Conservation (phyloP, 768 basidiomycete species). For the Trametopsis cervina region DNA sequence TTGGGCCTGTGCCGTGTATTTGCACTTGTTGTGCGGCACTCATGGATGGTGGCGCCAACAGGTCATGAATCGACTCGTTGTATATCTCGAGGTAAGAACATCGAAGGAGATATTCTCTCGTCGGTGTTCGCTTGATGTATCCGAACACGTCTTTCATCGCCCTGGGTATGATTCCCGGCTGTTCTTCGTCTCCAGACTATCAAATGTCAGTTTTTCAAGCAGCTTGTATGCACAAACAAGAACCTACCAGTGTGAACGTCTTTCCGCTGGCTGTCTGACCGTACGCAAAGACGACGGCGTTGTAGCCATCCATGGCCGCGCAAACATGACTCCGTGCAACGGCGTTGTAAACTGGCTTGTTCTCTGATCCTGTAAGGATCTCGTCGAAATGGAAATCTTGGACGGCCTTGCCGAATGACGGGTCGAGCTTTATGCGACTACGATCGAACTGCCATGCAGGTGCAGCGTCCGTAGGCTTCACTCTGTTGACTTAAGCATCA, state of each 20-base stretch:
- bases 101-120: conserved; percentile 87
- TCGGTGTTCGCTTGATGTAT: conserved; percentile 68
- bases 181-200: conserved; percentile 66
- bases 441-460: conserved; percentile 50
- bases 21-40: conserved; percentile 56
- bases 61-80: conserved; percentile 84
- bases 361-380: conserved; percentile 70
- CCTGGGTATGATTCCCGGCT: conserved; percentile 93
- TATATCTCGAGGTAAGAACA: conserved; percentile 98
- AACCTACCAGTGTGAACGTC: conserved; percentile 55
- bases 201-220: background rate
- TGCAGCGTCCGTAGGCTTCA: conserved; percentile 49
- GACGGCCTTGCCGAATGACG: conserved; percentile 44
- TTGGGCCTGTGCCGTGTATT: conserved; percentile 61
- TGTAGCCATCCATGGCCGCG: conserved; percentile 96
- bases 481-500: conserved; percentile 29
- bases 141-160: conserved; percentile 90
- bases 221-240: background rate
- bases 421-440: conserved; percentile 55
- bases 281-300: conserved; percentile 92
- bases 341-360: conserved; percentile 71
- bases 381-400: conserved; percentile 66
- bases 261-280: conserved; percentile 85
- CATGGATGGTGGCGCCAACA: conserved; percentile 66
- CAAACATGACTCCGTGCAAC: conserved; percentile 75